Conservation (phyloP, 164 flowering plant genomes). For the Umbellularia californica region DNA sequence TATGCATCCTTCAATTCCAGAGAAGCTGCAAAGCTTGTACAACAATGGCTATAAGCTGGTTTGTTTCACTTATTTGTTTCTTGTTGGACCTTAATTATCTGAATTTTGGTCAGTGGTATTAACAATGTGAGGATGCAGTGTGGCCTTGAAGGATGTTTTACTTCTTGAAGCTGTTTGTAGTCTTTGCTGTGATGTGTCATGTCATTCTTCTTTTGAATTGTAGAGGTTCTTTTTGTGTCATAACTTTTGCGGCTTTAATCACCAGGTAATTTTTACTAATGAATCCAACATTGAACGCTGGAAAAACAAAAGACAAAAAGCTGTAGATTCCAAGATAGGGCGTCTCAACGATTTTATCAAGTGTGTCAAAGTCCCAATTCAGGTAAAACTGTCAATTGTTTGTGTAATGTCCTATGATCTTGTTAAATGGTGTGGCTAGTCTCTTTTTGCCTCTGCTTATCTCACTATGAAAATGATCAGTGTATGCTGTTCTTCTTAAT, state of each 20-base stretch:
- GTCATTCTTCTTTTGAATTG: not conserved
- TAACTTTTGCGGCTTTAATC: conserved; percentile 3
- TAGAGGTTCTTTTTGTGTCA: not conserved
- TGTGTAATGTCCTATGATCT: not conserved
- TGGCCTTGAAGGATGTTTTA: not conserved
- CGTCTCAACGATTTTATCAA: conserved; percentile 69
- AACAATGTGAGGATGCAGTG: not conserved
- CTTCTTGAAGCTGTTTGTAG: not conserved
- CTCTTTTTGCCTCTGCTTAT: no score
- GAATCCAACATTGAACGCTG: conserved; percentile 92
- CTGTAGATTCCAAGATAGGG: conserved; percentile 86
- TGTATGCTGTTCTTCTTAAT: not conserved
- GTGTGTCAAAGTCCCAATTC: conserved; percentile 66
- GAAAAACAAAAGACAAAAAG: conserved; percentile 84
- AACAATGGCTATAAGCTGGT: conserved; percentile 94
- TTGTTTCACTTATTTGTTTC: conserved; percentile 10
- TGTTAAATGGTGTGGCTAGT: not conserved
- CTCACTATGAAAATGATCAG: not conserved
- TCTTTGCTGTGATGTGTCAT: not conserved
- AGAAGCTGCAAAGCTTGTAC: conserved; percentile 68
- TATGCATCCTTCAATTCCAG: conserved; percentile 77
- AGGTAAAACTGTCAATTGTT: conserved; percentile 33
- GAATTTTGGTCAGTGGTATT: not conserved
- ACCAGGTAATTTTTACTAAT: conserved; percentile 87
- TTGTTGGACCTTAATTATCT: not conserved